phyloP scores from a whole-genome alignment of 2,329 filamentous ascomycete species.

The Ceratocystis harringtonii region DNA sequence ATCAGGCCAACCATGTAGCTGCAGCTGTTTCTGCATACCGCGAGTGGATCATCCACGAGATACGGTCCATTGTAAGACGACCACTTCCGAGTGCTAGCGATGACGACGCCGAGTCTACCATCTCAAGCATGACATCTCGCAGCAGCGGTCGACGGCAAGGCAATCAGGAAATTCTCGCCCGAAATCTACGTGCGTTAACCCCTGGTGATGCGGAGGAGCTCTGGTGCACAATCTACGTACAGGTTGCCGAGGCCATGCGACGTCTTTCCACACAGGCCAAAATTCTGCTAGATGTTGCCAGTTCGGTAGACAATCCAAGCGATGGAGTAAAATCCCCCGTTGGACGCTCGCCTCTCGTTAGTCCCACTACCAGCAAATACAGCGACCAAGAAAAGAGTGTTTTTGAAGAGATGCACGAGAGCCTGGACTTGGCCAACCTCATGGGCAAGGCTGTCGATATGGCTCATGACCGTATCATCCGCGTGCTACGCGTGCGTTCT shows the following conservation, averaged over 20 bases:
- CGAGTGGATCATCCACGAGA: conserved; percentile 69
- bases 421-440: conserved; percentile 62
- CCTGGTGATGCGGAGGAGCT: conserved; percentile 72
- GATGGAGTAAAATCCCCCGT: conserved; percentile 33
- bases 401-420: conserved; percentile 62
- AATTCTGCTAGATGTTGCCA: conserved; percentile 85
- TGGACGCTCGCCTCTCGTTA: conserved; percentile 37
- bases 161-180: conserved; percentile 74
- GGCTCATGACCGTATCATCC: conserved; percentile 61
- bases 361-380: conserved; percentile 30
- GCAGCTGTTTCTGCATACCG: conserved; percentile 73
- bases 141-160: conserved; percentile 8
- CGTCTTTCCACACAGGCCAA: conserved; percentile 84
- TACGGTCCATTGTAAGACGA: conserved; percentile 68
- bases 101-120: conserved; percentile 81
- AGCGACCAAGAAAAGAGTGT: conserved; percentile 30
- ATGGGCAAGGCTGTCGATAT: conserved; percentile 68
- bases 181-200: conserved; percentile 74
- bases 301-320: conserved; percentile 37
- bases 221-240: conserved; percentile 68
- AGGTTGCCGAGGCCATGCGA: conserved; percentile 72
- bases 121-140: conserved; percentile 57
- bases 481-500: conserved; percentile 60
- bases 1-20: conserved; percentile 63
- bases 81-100: conserved; percentile 86